Evolutionary conservation across 1,139 yeast genomes (phyloP), one percentile per base, ranked within the genome.

Genomic region (Nakaseomyces delphensis): DNA sequence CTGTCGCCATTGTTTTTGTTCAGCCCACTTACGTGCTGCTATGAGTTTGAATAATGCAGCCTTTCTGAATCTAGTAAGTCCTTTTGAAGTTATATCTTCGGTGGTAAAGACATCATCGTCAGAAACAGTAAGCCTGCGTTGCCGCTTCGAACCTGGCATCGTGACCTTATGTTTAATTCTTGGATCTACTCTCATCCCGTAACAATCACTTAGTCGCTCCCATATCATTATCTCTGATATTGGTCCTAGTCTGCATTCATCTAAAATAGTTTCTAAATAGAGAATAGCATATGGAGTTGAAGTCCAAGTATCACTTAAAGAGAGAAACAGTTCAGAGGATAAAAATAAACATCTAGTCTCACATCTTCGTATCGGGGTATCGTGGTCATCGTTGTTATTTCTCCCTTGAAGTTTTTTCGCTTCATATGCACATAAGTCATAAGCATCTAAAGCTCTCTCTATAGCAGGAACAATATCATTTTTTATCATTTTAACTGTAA

Each of bases 21-120:
- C 61, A 2, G 67, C 66, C 87, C 95, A 81, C 55, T 83, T 85
- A 45, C 76, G 76, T 4, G 89, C 82, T 0, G 96, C 80, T 20
- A 89, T 62, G 15, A 87, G 62, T 53, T 75, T 73, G 89, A 96
- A 89, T 27, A 89, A 69, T 0, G 86, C 77, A 1, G 91, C 78
- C 56, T 85, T 86, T 44, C 96, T 71, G 42, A 64, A 64, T 44
- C 94, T 68, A 1, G 83, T 73, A 31, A 76, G 57, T 0, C 86
- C 87, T 27, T 71, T 59, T 0, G 69, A 65, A 3, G 67, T 64
- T 45, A 68, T 59, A 28, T 65, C 62, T 49, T 76, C 76, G 28
- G 61, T 43, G 15, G 60, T 63, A 2, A 47, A 55, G 3, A 56
- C 57, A 3, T 43, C 43, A 15, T 51, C 45, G n/a, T 44, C 45